Evolutionary conservation across 768 basidiomycete genomes (phyloP).

Genomic region (Leccinum disarticulatum): DNA sequence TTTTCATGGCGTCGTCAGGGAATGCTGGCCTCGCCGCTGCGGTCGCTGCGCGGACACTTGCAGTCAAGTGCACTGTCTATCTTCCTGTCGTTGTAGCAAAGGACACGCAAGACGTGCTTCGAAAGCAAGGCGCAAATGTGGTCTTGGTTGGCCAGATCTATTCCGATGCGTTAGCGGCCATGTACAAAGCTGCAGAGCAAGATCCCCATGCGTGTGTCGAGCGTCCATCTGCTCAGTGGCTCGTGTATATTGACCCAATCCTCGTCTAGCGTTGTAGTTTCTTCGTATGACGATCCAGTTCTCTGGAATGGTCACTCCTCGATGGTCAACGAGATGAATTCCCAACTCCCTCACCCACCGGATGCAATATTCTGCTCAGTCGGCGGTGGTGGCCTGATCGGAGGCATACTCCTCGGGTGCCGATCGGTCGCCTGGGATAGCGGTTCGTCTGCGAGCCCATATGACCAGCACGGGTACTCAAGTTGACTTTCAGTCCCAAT

Average conservation of each 20-base stretch:
- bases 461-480: slow-evolving; percentile 1
- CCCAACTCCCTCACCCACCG: slow-evolving; percentile 55
- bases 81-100: slow-evolving; percentile 55
- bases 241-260: neutral
- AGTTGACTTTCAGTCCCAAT: slow-evolving; percentile 52
- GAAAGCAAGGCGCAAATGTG: slow-evolving; percentile 54
- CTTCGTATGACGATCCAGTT: slow-evolving; percentile 67
- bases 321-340: slow-evolving; percentile 62
- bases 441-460: slow-evolving; percentile 40
- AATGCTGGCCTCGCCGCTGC: slow-evolving; percentile 79
- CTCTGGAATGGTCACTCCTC: slow-evolving; percentile 81
- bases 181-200: slow-evolving; percentile 42
- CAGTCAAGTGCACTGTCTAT: slow-evolving; percentile 64
- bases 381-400: slow-evolving; percentile 71
- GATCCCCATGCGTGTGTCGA: slow-evolving; percentile 54
- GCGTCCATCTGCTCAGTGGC: neutral
- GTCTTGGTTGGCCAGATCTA: slow-evolving; percentile 59
- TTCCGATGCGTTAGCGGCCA: slow-evolving; percentile 53
- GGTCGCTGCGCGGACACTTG: slow-evolving; percentile 54
- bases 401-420: slow-evolving; percentile 71
- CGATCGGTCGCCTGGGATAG: slow-evolving; percentile 63
- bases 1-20: slow-evolving; percentile 74
- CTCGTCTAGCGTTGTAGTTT: slow-evolving; percentile 56
- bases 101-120: slow-evolving; percentile 50
- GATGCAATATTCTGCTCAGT: slow-evolving; percentile 78